Conservation (phyloP, 768 basidiomycete species). For the Leucocoprinus leucothites region DNA sequence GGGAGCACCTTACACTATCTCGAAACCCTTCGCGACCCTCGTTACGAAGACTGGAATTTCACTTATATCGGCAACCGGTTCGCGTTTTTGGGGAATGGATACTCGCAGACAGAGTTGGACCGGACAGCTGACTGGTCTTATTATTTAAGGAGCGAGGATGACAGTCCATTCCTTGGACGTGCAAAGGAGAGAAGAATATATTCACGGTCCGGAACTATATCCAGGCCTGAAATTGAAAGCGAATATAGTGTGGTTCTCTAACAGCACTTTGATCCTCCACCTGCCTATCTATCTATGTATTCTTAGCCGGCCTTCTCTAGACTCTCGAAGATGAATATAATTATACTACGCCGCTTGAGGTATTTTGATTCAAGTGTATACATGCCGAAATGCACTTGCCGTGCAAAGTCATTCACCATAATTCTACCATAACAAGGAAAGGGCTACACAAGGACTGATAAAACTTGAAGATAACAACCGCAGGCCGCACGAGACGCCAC, state of each 20-base stretch:
- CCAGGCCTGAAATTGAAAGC: background rate
- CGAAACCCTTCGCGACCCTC: constrained; percentile 27
- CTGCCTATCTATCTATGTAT: too few species aligned
- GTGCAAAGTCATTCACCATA: too few species aligned
- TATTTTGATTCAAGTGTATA: too few species aligned
- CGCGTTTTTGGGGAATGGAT: constrained; percentile 31
- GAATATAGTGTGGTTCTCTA: background rate
- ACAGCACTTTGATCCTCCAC: too few species aligned
- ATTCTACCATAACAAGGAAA: too few species aligned
- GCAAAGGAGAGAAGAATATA: constrained; percentile 15
- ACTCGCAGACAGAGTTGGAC: constrained; percentile 30
- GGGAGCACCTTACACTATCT: constrained; percentile 35
- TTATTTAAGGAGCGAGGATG: constrained; percentile 25
- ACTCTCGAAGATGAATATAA: too few species aligned
- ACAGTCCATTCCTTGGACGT: constrained; percentile 20
- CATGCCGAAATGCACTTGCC: too few species aligned
- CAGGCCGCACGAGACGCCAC: too few species aligned
- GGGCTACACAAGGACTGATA: too few species aligned
- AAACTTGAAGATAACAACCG: too few species aligned
- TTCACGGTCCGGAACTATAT: constrained; percentile 1
- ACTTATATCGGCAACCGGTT: constrained; percentile 32
- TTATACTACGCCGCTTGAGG: too few species aligned
- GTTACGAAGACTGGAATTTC: constrained; percentile 35
- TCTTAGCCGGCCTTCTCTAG: too few species aligned
- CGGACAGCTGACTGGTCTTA: constrained; percentile 30